Evolutionary conservation across 1,284 basidiomycete genomes (phyloP).

Genomic region (Inonotus obliquus): DNA sequence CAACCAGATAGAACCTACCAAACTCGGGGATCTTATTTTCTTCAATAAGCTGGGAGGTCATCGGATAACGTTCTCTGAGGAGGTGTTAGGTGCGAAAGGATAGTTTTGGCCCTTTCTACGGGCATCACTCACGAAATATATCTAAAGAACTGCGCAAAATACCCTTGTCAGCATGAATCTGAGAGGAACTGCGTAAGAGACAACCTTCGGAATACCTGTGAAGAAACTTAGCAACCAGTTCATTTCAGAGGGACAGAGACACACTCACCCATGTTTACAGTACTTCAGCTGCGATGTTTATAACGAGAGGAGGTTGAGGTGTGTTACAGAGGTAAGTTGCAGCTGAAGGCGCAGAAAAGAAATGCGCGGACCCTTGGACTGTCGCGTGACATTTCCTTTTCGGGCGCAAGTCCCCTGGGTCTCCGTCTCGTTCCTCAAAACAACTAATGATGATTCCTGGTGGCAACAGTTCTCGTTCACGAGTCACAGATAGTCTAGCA

Average conservation of each 20-base stretch:
- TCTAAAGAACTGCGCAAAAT: constrained; percentile 62
- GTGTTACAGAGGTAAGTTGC: background rate
- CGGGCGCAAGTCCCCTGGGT: no score
- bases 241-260: background rate
- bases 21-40: constrained; percentile 98
- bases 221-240: background rate
- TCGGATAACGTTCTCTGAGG: constrained; percentile 89
- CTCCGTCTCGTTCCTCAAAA: no score
- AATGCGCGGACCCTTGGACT: no score
- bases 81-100: constrained; percentile 15
- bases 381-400: no score
- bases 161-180: constrained; percentile 2
- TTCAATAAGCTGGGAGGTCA: constrained; percentile 96
- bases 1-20: constrained; percentile 38
- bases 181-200: constrained; percentile 1
- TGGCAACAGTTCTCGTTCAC: no score
- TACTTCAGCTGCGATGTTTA: background rate
- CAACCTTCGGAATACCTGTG: constrained; percentile 26
- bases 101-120: background rate
- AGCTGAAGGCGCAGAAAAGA: no score
- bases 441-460: no score
- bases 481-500: no score
- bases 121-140: constrained; percentile 66
- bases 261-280: constrained; percentile 1
- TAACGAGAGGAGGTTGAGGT: background rate